These are phyloP conservation scores for Apiospora saccharicola DNA, from an alignment of 2,329 filamentous ascomycete species.

Conservation along the genomic window DNA sequence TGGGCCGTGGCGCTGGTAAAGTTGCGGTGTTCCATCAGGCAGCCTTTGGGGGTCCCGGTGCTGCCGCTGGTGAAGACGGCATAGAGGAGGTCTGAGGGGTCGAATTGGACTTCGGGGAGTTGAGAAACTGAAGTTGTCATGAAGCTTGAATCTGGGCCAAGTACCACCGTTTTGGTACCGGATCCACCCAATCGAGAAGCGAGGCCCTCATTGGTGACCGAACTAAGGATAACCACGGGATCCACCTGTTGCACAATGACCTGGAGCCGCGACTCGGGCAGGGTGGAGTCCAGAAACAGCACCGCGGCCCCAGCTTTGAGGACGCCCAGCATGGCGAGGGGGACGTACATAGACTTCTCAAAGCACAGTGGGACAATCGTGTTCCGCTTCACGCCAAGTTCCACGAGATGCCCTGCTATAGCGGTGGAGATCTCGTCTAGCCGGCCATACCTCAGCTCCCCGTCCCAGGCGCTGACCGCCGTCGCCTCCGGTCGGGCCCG, in stretches of 20 bases:
- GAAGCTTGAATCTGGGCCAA: background rate
- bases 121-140: background rate
- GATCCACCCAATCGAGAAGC: background rate
- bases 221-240: background rate
- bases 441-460: conserved; percentile 3
- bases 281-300: conserved; percentile 41
- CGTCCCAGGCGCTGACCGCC: conserved; percentile 37
- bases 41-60: conserved; percentile 17
- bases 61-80: conserved; percentile 17
- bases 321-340: conserved; percentile 29
- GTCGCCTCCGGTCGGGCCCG: conserved; percentile 34
- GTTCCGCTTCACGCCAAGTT: conserved; percentile 1
- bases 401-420: background rate
- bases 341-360: conserved; percentile 30
- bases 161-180: background rate
- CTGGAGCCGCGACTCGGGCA: conserved; percentile 16
- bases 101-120: too few species aligned
- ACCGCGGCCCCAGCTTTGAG: conserved; percentile 44
- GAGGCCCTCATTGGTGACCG: background rate
- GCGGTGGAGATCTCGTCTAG: background rate
- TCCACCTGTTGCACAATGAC: background rate
- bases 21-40: conserved; percentile 26
- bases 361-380: conserved; percentile 36
- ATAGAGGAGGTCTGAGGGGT: background rate
- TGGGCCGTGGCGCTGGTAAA: conserved; percentile 30